Evolutionary conservation across 2,329 filamentous ascomycete genomes (phyloP).

Genomic region (Fusarium sp.): DNA sequence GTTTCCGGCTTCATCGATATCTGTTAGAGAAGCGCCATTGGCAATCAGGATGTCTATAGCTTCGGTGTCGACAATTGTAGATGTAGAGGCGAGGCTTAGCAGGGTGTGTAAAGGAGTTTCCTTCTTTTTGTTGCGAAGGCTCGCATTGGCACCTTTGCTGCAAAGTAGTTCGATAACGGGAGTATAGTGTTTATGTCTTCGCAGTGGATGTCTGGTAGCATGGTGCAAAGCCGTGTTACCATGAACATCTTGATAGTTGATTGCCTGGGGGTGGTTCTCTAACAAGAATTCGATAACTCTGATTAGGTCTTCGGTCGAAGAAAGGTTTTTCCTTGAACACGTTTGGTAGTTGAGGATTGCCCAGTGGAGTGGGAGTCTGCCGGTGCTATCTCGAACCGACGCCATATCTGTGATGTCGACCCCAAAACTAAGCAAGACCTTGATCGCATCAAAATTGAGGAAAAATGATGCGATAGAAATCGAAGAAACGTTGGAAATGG

Average conservation of each 20-base stretch:
- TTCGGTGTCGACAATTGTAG: accelerated
- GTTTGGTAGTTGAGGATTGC: not conserved
- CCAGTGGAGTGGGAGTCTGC: not conserved
- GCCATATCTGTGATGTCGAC: not conserved
- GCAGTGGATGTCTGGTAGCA: not conserved
- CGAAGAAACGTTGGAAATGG: not conserved
- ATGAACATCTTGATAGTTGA: not conserved
- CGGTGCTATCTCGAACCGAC: not conserved
- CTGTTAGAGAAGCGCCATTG: not conserved
- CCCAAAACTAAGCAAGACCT: accelerated
- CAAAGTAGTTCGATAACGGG: not conserved
- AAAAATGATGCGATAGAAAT: not conserved
- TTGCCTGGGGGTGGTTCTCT: not conserved
- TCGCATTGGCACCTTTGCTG: not conserved
- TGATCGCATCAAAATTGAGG: not conserved
- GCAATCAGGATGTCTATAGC: not conserved
- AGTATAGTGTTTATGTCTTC: not conserved
- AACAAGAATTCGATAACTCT: not conserved
- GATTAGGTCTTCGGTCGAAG: too few species aligned
- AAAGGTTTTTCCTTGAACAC: too few species aligned
- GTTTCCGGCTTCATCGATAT: not conserved
- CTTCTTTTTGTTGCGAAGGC: not conserved
- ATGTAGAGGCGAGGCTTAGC: accelerated
- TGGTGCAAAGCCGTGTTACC: not conserved
- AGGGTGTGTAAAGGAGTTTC: not conserved